Evolutionary conservation across 176 grass and related monocot species (phyloP).

Genomic region (Triticum dicoccoides): DNA sequence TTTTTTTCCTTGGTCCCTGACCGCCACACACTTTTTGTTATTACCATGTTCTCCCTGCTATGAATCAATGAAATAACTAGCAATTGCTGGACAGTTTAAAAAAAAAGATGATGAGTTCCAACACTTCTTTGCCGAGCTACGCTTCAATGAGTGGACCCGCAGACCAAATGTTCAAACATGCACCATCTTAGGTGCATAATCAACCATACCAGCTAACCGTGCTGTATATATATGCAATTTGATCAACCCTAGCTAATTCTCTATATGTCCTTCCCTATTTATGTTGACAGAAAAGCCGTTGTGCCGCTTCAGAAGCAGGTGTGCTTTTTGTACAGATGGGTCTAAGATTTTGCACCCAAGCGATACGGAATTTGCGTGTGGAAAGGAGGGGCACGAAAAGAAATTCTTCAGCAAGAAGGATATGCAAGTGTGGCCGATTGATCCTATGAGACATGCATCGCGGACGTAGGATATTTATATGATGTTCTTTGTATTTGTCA

Average conservation of each 20-base stretch:
- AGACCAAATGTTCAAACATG: neutral
- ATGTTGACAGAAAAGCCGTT: neutral
- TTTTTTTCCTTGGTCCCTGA: too few relatives aligned
- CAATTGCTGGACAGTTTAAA: too few relatives aligned
- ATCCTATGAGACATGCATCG: neutral
- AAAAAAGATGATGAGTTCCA: neutral
- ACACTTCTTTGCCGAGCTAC: neutral
- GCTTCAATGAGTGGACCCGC: neutral
- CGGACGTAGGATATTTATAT: neutral
- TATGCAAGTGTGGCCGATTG: neutral
- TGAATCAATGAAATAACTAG: too few relatives aligned
- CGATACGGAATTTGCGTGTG: neutral
- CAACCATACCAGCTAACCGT: neutral
- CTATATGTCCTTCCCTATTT: neutral
- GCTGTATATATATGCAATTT: neutral
- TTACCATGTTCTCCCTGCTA: too few relatives aligned
- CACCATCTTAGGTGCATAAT: neutral
- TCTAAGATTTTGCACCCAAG: constrained; percentile 1
- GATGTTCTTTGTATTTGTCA: neutral
- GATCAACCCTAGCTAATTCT: neutral
- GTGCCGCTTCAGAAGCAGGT: neutral
- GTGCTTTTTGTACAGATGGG: neutral
- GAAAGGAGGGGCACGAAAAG: neutral
- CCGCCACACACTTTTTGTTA: too few relatives aligned
- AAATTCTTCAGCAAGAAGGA: neutral